Percentiles rank a stretch among this genome's conserved stretches.
Evolutionary conservation across 768 basidiomycete genomes (phyloP).

Genomic region (Favolaschia claudopus): DNA sequence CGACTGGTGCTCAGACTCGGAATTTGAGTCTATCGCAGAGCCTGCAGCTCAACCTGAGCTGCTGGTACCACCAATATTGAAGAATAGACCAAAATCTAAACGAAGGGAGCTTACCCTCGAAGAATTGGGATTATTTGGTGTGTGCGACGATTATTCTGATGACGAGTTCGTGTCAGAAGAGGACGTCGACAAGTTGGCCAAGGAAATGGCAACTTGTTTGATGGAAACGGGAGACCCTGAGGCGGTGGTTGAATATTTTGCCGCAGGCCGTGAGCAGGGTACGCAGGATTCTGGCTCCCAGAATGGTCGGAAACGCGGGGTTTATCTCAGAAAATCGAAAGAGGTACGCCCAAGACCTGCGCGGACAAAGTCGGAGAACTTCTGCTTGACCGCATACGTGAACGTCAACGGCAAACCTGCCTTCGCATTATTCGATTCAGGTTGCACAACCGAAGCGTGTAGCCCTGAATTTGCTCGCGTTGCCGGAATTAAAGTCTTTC

Average conservation of each 20-base stretch:
- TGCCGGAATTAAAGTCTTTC: conserved; percentile 4
- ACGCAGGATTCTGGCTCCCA: neutral
- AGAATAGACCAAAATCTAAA: too few relatives aligned
- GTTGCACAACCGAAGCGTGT: conserved; percentile 23
- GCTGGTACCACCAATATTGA: conserved; percentile 35
- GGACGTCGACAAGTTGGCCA: too few relatives aligned
- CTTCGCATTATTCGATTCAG: conserved; percentile 19
- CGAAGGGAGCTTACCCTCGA: too few relatives aligned
- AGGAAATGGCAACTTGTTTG: too few relatives aligned
- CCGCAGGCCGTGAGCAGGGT: neutral
- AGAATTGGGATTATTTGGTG: too few relatives aligned
- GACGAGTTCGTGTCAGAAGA: too few relatives aligned
- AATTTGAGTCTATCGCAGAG: conserved; percentile 45
- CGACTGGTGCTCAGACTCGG: too few relatives aligned
- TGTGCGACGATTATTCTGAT: too few relatives aligned
- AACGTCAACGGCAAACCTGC: conserved; percentile 9
- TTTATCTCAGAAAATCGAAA: neutral
- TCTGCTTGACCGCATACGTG: neutral
- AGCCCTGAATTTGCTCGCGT: conserved; percentile 31
- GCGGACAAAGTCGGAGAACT: too few relatives aligned
- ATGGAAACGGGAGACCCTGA: too few relatives aligned
- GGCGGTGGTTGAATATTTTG: neutral
- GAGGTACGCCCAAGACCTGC: neutral
- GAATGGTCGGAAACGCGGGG: neutral
- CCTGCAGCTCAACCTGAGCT: conserved; percentile 38